A percentile compares a stretch with the other conserved stretches of the same genome.
phyloP scores from a whole-genome alignment of 2,329 filamentous ascomycete species.

The Penicillium aurantiogriseum region DNA sequence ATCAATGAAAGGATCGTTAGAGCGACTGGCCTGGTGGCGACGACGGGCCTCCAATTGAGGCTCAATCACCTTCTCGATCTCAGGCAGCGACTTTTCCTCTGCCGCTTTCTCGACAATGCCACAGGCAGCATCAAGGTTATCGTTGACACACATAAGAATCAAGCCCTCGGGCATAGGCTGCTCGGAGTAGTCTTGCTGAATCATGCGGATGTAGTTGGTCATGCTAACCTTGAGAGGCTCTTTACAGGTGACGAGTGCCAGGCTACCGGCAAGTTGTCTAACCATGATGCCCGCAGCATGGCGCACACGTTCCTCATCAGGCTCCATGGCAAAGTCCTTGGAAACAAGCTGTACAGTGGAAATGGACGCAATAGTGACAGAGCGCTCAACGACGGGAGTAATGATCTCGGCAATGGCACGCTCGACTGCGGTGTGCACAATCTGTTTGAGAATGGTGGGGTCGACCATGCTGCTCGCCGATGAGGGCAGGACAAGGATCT shows the following conservation, averaged over 20 bases:
- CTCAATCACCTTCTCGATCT: constrained; percentile 93
- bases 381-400: constrained; percentile 92
- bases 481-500: constrained; percentile 74
- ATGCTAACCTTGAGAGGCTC: constrained; percentile 95
- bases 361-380: constrained; percentile 95
- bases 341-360: constrained; percentile 92
- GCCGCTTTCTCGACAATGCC: constrained; percentile 93
- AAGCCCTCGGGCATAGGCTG: constrained; percentile 87
- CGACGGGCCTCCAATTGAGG: constrained; percentile 74
- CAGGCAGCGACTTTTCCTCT: constrained; percentile 85
- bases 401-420: constrained; percentile 95
- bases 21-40: constrained; percentile 69
- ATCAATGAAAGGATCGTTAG: constrained; percentile 82
- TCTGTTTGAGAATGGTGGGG: constrained; percentile 63
- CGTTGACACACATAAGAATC: constrained; percentile 98
- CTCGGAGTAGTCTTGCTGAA: constrained; percentile 63
- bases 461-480: constrained; percentile 75
- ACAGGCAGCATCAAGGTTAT: constrained; percentile 91
- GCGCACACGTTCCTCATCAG: constrained; percentile 81
- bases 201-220: constrained; percentile 92
- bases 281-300: constrained; percentile 90
- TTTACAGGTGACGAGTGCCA: constrained; percentile 97
- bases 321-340: constrained; percentile 94
- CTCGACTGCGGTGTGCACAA: constrained; percentile 81
- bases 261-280: constrained; percentile 86